Conservation (phyloP, 192 early-diverging fungal species). For the Funneliformis geosporum region DNA sequence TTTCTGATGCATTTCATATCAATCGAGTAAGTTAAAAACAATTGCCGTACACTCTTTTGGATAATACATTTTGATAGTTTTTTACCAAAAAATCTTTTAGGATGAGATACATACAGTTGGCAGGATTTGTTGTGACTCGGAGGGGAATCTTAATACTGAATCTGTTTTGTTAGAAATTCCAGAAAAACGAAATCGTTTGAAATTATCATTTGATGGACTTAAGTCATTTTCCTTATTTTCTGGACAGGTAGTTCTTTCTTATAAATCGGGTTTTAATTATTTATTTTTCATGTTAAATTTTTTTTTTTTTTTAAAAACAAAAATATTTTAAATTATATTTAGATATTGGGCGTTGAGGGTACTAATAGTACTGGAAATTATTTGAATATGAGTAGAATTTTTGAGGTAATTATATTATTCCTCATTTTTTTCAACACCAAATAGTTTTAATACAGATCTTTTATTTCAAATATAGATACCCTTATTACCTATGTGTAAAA, state of each 20-base stretch:
- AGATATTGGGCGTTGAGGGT: conserved; percentile 19
- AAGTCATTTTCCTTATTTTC: conserved; percentile 80
- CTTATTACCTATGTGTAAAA: background rate
- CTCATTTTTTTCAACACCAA: too few relatives aligned
- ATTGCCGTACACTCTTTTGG: background rate
- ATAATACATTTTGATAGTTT: background rate
- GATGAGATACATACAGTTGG: conserved; percentile 70
- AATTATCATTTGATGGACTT: conserved; percentile 61
- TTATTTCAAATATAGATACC: background rate
- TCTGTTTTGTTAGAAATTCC: conserved; percentile 85
- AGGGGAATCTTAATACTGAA: conserved; percentile 65
- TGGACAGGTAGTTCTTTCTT: conserved; percentile 58
- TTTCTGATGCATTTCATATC: conserved; percentile 37
- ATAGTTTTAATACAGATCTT: too few relatives aligned
- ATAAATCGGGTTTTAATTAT: background rate
- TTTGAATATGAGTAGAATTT: conserved; percentile 18
- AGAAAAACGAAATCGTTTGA: conserved; percentile 61
- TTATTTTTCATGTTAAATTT: background rate
- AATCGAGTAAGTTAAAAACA: conserved; percentile 11
- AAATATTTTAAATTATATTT: too few relatives aligned
- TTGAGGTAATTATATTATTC: conserved; percentile 9
- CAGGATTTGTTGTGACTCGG: conserved; percentile 73
- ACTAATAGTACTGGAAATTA: background rate
- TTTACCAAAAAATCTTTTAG: conserved; percentile 56
- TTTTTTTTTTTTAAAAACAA: background rate